Evolutionary conservation across 2,329 filamentous ascomycete species (phyloP), one percentile per base, ranked within the genome.

Genomic region (Fusarium sp.): DNA sequence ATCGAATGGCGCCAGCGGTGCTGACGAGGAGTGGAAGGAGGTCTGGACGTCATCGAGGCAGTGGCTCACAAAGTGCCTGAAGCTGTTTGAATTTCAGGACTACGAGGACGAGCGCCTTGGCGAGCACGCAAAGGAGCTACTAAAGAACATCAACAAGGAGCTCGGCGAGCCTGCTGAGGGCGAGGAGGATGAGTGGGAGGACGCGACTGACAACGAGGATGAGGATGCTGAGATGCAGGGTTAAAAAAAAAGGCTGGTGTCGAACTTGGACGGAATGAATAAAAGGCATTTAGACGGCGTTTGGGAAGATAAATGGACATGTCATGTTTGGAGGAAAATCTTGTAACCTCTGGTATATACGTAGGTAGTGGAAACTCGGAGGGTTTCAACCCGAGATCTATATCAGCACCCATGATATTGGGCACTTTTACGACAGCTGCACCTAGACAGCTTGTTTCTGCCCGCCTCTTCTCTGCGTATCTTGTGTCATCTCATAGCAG

Each of bases 21-120:
- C 78, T 6, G 86, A 86, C 43, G 86, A 90, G 56, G 85, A 86
- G 57, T 90, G 90, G 84, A 89, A 89, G 75, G 86, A 88, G 1
- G 88, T 91, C 6, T 91, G 95, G 88, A 90, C 90, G 65, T 92
- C 94, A 18, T 94, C 95, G 78, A 90, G 94, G 64, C 91, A 93
- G 79, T 98, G 95, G 94, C 87, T 98, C 56, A 91, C 90, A 67
- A 94, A 93, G 79, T 94, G 94, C 80, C 86, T 97, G 73, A 92
- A 92, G 80, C 88, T 98, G n/a, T 98, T 94, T 82, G 85, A 90
- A 43, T 81, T 89, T 77, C 89, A 97, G 77, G 92, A 96, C 62
- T 98, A 98, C 81, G 95, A 97, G 81, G 94, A 97, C 76, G 93
- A 95, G 70, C 87, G 93, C 73, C 85, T 97, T 29, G 91, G 91